Evolutionary conservation across 139 green algal species (phyloP).

Genomic region (Chlorella sorokiniana): DNA sequence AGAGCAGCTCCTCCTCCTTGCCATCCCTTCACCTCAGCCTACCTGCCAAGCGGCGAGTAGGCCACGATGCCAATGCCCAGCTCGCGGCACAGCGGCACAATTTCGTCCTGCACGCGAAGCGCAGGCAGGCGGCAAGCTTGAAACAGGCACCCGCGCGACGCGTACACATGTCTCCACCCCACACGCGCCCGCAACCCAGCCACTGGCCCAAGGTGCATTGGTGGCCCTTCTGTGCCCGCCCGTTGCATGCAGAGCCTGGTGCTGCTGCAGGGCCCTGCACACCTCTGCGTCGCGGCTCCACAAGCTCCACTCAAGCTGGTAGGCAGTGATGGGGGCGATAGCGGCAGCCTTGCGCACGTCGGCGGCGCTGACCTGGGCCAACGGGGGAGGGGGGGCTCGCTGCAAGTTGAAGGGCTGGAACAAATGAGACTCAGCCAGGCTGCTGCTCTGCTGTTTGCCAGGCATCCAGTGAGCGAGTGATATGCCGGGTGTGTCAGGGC

Average conservation of each 20-base stretch:
- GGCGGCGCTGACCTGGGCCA: constrained; percentile 29
- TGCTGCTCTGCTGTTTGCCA: neutral
- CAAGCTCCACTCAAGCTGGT: constrained; percentile 76
- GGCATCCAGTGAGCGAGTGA: no score
- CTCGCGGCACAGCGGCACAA: constrained; percentile 67
- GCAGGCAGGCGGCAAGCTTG: no score
- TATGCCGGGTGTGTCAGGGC: neutral
- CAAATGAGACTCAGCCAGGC: neutral
- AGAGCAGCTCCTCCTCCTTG: no score
- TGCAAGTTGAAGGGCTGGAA: neutral
- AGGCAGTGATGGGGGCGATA: constrained; percentile 67
- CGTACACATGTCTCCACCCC: no score
- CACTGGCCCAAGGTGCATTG: no score
- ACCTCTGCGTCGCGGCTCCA: constrained; percentile 71
- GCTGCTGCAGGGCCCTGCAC: neutral
- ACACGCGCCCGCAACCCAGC: no score
- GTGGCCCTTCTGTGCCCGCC: neutral
- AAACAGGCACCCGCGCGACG: no score
- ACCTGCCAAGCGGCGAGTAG: constrained; percentile 68
- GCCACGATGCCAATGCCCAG: constrained; percentile 75
- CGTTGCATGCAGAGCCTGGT: neutral
- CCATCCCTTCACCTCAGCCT: neutral
- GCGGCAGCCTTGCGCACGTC: constrained; percentile 70
- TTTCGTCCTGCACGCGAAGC: constrained; percentile 43
- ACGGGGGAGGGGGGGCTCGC: neutral